These are phyloP conservation scores for Alopecurus myosuroides DNA, from an alignment of 176 grass and related monocot species.

Conservation along the genomic window DNA sequence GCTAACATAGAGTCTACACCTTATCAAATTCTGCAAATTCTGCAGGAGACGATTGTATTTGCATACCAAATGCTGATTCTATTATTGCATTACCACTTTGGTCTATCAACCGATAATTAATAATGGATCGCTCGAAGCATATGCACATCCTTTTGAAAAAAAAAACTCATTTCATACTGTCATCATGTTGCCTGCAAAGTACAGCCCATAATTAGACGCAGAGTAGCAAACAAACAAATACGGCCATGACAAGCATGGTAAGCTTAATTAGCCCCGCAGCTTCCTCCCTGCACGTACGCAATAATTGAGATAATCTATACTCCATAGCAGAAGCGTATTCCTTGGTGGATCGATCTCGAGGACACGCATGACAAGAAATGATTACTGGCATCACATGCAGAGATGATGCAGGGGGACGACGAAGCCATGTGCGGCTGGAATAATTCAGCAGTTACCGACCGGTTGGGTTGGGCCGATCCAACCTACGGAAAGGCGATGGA, in stretches of 20 bases:
- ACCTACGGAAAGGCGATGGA: background rate
- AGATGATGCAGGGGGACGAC: background rate
- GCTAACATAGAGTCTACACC: too few relatives aligned
- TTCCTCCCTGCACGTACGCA: constrained; percentile 39
- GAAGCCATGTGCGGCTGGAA: constrained; percentile 30
- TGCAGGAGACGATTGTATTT: too few relatives aligned
- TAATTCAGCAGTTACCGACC: constrained; percentile 36
- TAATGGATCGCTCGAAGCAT: background rate
- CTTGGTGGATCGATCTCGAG: background rate
- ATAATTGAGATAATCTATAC: constrained; percentile 16
- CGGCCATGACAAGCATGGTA: background rate
- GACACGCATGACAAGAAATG: background rate
- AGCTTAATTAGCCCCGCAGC: background rate
- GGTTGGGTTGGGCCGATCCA: constrained; percentile 14
- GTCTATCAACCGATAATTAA: background rate
- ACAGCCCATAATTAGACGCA: background rate
- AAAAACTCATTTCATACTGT: background rate
- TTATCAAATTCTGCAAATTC: too few relatives aligned
- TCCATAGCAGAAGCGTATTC: background rate
- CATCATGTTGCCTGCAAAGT: background rate
- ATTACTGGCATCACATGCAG: constrained; percentile 15
- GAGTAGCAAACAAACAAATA: background rate
- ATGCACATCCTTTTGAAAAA: background rate
- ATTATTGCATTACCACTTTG: background rate
- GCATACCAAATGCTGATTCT: background rate